A percentile compares a stretch with the other conserved stretches of the same genome.
Conservation (phyloP, 352 stramenopile genomes). For the Hyaloperonospora arabidopsidis region DNA sequence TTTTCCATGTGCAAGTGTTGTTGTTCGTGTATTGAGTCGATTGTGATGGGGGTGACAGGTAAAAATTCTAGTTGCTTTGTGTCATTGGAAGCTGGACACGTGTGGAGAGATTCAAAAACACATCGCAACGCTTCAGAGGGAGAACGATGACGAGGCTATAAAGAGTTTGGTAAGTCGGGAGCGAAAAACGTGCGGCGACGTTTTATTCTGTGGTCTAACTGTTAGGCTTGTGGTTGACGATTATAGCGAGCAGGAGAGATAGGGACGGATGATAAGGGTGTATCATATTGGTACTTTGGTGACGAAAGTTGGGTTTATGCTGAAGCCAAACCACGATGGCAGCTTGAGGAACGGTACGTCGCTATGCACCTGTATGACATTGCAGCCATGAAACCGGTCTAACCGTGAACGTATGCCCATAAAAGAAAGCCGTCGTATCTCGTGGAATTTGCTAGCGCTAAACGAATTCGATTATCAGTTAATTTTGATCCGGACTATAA, state of each 20-base stretch:
- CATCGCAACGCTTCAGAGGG: conserved; percentile 55
- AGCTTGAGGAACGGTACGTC: conserved; percentile 34
- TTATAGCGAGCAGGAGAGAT: conserved; percentile 53
- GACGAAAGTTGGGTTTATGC: conserved; percentile 82
- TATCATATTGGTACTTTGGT: conserved; percentile 82
- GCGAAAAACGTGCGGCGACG: neutral
- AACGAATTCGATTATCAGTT: conserved; percentile 70
- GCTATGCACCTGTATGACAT: too few species aligned
- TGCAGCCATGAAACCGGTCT: neutral
- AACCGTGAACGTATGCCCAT: neutral
- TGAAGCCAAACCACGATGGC: conserved; percentile 62
- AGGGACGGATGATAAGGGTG: conserved; percentile 63
- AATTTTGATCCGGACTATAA: conserved; percentile 50
- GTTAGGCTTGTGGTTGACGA: conserved; percentile 5
- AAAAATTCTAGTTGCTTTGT: conserved; percentile 71
- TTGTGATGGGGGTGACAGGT: conserved; percentile 30
- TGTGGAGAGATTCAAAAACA: conserved; percentile 72
- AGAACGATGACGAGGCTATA: conserved; percentile 49
- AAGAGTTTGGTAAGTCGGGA: conserved; percentile 43
- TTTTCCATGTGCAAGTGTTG: neutral
- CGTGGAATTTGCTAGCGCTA: conserved; percentile 67
- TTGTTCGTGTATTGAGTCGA: neutral
- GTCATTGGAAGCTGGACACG: conserved; percentile 75
- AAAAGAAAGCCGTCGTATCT: conserved; percentile 41
- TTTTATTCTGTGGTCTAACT: conserved; percentile 7